Base-by-base conservation (phyloP, 2,329 filamentous ascomycete species). In the Aotearoamyces nothofagi region DNA sequence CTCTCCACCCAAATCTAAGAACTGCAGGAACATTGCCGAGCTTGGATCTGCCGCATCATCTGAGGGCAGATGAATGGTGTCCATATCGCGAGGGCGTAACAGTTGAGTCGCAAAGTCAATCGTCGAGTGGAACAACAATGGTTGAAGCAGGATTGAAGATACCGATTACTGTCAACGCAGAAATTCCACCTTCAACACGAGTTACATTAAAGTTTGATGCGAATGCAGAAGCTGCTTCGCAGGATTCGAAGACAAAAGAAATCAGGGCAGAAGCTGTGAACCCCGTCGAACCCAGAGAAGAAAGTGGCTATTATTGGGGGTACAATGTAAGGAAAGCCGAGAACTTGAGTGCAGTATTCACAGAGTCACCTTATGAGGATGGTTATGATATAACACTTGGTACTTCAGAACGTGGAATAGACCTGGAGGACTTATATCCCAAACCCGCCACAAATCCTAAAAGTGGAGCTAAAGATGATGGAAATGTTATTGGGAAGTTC, bases 301-400 rank as follows among this genome's bases (percentile, higher is more conserved):
- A 84, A 38, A 69, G 61, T 2, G 83, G 83, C 0, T 90, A 83
- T 53, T 92, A 86, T 55, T 92, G 83, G 82, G 83, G 83, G 25
- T 92, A 78, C 51, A 64, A 58, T 6, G 70, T 84, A 3, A 69
- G 83, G 15, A 69, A 64, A 36, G 74, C 74, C 19, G 44, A 53
- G 4, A 75, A 69, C 3, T 62, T 92, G 4, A 78, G 78, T 4
- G 58, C 65, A 4, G 70, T 92, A 5, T 84, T 87, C 44, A 84
- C 80, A 4, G 80, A 86, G 48, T 75, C 70, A 39, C 64, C 70
- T 1, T 83, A 69, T 46, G 70, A 79, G 32, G 71, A 69, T 25
- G 83, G 83, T 9, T 92, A 92, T 52, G 81, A 92, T 51, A 42
- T 86, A 32, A 81, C 74, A 41, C 72, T 92, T 40, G 83, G 82